These are phyloP conservation scores for Cutaneotrichosporon daszewskae DNA, from an alignment of 1,284 basidiomycete genomes.

Conservation along the genomic window DNA sequence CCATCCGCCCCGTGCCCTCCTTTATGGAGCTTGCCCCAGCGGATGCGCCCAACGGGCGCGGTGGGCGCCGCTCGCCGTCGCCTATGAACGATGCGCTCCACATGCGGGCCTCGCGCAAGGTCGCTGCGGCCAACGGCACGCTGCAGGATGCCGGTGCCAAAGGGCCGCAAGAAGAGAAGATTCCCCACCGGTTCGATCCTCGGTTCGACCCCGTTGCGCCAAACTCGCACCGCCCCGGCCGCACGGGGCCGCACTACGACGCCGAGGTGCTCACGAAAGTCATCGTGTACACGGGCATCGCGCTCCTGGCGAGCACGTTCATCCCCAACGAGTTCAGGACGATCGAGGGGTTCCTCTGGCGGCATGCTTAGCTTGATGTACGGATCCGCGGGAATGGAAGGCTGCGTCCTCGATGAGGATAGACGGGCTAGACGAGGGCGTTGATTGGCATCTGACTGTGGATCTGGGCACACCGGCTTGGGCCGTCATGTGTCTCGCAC, in stretches of 20 bases:
- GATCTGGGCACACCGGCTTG: too few relatives aligned
- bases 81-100: slow-evolving; percentile 5
- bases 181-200: neutral
- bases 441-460: too few relatives aligned
- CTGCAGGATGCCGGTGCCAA: neutral
- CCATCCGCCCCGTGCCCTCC: slow-evolving; percentile 69
- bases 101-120: neutral
- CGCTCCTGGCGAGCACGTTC: slow-evolving; percentile 58
- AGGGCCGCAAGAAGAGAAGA: neutral
- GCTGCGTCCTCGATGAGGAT: too few relatives aligned
- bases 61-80: slow-evolving; percentile 1
- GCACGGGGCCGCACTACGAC: slow-evolving; percentile 49
- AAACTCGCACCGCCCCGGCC: slow-evolving; percentile 4
- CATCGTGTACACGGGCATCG: slow-evolving; percentile 83
- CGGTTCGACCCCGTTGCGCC: slow-evolving; percentile 8
- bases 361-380: too few relatives aligned
- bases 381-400: too few relatives aligned
- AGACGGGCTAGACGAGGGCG: too few relatives aligned
- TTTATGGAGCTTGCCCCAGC: slow-evolving; percentile 63
- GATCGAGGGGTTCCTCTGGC: too few relatives aligned
- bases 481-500: too few relatives aligned
- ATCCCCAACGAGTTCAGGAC: too few relatives aligned
- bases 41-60: slow-evolving; percentile 7
- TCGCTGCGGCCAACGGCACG: neutral
- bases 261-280: slow-evolving; percentile 88